phyloP scores from a whole-genome alignment of 1,139 yeast genomes.

The Suhomyces chickasaworum region DNA sequence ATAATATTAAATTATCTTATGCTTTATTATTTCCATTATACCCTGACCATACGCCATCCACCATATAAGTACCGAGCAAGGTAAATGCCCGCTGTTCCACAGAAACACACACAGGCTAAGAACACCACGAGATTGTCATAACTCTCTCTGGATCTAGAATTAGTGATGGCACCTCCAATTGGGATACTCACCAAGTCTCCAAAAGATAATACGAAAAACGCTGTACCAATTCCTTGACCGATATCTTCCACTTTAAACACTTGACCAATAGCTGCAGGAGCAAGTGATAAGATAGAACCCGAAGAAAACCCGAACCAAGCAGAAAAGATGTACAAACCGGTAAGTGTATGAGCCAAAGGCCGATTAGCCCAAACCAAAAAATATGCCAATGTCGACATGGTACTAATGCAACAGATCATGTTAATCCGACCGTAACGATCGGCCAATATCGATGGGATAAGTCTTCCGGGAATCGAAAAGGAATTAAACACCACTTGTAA shows the following conservation, averaged over 20 bases:
- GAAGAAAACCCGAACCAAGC: slow-evolving; percentile 33
- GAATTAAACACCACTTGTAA: slow-evolving; percentile 33
- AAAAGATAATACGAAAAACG: slow-evolving; percentile 34
- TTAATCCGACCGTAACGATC: slow-evolving; percentile 37
- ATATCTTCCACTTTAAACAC: slow-evolving; percentile 32
- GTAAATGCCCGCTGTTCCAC: slow-evolving; percentile 30
- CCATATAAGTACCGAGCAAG: slow-evolving; percentile 30
- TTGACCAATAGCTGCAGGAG: slow-evolving; percentile 36
- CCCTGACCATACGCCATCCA: slow-evolving; percentile 19
- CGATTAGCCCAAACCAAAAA: slow-evolving; percentile 32
- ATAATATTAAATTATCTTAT: neutral
- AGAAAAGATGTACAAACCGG: slow-evolving; percentile 30
- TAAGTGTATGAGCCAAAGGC: slow-evolving; percentile 28
- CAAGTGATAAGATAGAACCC: slow-evolving; percentile 33
- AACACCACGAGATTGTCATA: slow-evolving; percentile 34
- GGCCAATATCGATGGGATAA: slow-evolving; percentile 33
- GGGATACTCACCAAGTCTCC: slow-evolving; percentile 40
- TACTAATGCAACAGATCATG: slow-evolving; percentile 25
- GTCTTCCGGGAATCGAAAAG: slow-evolving; percentile 33
- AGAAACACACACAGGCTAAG: slow-evolving; percentile 27
- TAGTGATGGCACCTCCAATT: slow-evolving; percentile 39
- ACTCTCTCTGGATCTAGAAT: slow-evolving; percentile 19
- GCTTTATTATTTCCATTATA: neutral
- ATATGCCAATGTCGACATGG: slow-evolving; percentile 24
- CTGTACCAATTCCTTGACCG: slow-evolving; percentile 36